Base-by-base conservation (phyloP, 371 early-diverging fungal genomes). In the Mortierella sp. region DNA sequence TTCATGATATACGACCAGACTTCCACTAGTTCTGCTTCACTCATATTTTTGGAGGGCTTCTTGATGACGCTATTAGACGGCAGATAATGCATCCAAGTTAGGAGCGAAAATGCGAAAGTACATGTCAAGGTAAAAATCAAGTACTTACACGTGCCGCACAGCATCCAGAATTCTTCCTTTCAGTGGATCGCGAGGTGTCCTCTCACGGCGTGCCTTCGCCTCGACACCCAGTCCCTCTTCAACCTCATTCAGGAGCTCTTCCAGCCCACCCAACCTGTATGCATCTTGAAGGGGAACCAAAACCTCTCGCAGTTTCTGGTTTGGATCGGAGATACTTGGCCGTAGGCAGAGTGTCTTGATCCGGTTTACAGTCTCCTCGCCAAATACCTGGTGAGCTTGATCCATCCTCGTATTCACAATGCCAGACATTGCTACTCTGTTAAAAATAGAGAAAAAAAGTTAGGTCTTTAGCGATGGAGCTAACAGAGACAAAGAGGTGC, bases 351-450 rank as follows among this genome's bases (percentile, higher is more conserved):
- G 3, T 12, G 16, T 28, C 43, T 25, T 30, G 45, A 55, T 43
- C 19, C 23, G 26, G 16, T 52, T 28, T 12, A 63, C 43, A 19
- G 26, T 52, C 29, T 52, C 45, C 16, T 52, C 44, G 18, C 55
- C 63, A n/a, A 63, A 63, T 7, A 55, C 25, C 4, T 63, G 29
- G 19, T 21, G 53, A 16, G 63, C 37, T 7, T 53, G 19, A 18
- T 44, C 45, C 63, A 63, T 63, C 11, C 63, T 29, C 21, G 25
- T 21, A 53, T 63, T 63, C 2, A 63, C 25, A 15, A 55, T 63
- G 7, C 63, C 63, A 2, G 63, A 63, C 55, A 63, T 52, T 15
- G 63, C 52, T 12, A 63, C 63, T 29, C 63, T 63, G 30, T 37
- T 55, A 56, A 19, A 64, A 56, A 45, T 25, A 44, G 16, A 43